These are phyloP conservation scores for Scenedesmus sp. DNA, from an alignment of 163 green algal genomes.

Conservation along the genomic window DNA sequence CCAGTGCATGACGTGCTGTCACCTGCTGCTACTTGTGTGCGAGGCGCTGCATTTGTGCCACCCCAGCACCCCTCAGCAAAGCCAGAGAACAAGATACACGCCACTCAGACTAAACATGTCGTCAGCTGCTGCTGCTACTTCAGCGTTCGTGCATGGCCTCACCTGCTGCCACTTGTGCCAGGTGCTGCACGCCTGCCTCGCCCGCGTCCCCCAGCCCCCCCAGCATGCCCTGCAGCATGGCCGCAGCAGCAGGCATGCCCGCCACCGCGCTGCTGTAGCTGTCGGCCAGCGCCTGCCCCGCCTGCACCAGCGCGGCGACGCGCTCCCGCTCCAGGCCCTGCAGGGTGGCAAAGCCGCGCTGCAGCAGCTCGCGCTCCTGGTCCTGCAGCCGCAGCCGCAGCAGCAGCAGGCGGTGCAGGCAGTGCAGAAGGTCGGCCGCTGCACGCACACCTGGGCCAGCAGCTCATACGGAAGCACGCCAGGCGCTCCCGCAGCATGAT, in stretches of 20 bases:
- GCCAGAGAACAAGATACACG: neutral
- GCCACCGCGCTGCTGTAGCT: slow-evolving; percentile 15
- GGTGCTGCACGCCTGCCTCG: slow-evolving; percentile 5
- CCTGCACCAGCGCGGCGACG: slow-evolving; percentile 54
- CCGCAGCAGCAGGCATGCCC: slow-evolving; percentile 32
- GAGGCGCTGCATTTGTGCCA: neutral
- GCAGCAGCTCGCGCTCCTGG: slow-evolving; percentile 67
- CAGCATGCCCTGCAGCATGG: neutral
- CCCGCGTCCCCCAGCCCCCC: neutral
- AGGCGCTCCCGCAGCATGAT: neutral
- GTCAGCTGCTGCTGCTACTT: no score
- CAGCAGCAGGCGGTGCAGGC: neutral
- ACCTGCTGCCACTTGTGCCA: slow-evolving; percentile 30
- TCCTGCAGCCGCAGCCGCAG: slow-evolving; percentile 52
- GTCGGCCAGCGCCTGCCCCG: slow-evolving; percentile 12
- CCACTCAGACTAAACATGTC: no score
- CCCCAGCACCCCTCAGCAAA: neutral
- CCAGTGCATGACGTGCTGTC: no score
- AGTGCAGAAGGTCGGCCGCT: no score
- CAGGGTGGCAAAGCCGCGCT: slow-evolving; percentile 62
- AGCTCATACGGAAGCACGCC: neutral
- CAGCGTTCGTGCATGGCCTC: neutral
- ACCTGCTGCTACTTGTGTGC: slow-evolving; percentile 20
- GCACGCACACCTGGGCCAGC: neutral
- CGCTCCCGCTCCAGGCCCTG: slow-evolving; percentile 72